These are phyloP conservation scores for Leucoagaricus sp. DNA, from an alignment of 1,284 basidiomycete species.

Conservation along the genomic window DNA sequence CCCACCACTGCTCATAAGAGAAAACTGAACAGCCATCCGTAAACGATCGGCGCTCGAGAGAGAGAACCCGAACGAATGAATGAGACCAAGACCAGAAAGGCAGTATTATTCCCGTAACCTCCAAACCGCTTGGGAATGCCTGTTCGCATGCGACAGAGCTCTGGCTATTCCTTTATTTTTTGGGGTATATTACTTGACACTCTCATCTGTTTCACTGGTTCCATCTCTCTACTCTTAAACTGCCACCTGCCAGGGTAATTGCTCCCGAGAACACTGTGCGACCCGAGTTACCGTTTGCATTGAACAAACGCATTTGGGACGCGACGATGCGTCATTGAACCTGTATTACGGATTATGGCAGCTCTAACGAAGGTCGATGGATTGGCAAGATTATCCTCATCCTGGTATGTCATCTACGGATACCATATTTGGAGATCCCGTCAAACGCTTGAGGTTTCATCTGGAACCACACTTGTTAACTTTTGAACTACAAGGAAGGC, in stretches of 20 bases:
- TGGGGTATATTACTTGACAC: constrained; percentile 8
- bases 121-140: neutral
- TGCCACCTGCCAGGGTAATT: constrained; percentile 1
- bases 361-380: neutral
- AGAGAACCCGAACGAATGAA: constrained; percentile 7
- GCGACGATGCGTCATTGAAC: neutral
- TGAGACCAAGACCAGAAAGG: constrained; percentile 6
- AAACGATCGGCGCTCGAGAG: neutral
- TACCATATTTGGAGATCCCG: neutral
- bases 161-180: neutral
- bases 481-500: neutral
- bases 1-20: neutral
- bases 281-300: neutral
- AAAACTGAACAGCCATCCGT: neutral
- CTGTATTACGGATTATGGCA: neutral
- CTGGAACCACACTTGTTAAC: neutral
- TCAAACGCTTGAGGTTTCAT: neutral
- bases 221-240: neutral
- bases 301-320: too few relatives aligned
- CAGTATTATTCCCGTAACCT: constrained; percentile 11
- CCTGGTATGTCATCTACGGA: neutral
- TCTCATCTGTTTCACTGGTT: neutral
- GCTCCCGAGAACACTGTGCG: neutral
- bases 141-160: neutral
- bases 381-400: too few relatives aligned